Evolutionary conservation across 2,329 filamentous ascomycete species (phyloP), one percentile per base, ranked within the genome.

Genomic region (Claviceps cyperi): DNA sequence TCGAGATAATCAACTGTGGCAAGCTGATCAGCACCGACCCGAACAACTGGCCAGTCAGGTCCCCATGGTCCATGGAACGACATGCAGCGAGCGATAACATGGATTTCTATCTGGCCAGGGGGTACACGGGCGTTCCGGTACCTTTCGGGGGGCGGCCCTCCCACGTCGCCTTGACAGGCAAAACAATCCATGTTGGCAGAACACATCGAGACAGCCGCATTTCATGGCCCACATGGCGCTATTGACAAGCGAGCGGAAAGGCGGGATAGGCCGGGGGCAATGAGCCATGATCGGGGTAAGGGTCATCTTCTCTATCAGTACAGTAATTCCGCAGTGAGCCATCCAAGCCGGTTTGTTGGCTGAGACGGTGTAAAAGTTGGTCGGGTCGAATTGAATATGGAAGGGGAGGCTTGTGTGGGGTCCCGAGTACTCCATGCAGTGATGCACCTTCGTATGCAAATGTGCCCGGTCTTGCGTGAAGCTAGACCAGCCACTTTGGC

Each of bases 141-240:
- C 40, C 40, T 22, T 24, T 44, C 28, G 24, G 41, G 41, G 41
- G 22, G 22, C 14, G 19, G 24, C 41, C 13, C 28, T 43, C 17
- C 32, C 47, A 38, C 40, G 37, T 41, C 15, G 19, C 39, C 15
- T 15, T 13, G 11, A 48, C 36, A n/a, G 40, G 28, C 36, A 43
- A 43, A 43, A 40, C 13, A 14, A 48, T 21, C 9, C 19, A 38
- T 28, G 13, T 14, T 44, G 19, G 21, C 28, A 28, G 28, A 32
- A 43, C 35, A 24, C 28, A 45, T 19, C 35, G 19, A 15, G 32
- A n/a, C 21, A 44, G 40, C 48, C 43, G 41, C 48, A 49, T 38
- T 19, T 39, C 15, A 2, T 19, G 50, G 44, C 46, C 50, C 50
- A 51, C 50, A 51, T 51, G 9, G 50, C 41, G 46, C 46, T 21